These are phyloP conservation scores for Aspergillus piperis DNA, from an alignment of 2,329 filamentous ascomycete species.

Conservation along the genomic window DNA sequence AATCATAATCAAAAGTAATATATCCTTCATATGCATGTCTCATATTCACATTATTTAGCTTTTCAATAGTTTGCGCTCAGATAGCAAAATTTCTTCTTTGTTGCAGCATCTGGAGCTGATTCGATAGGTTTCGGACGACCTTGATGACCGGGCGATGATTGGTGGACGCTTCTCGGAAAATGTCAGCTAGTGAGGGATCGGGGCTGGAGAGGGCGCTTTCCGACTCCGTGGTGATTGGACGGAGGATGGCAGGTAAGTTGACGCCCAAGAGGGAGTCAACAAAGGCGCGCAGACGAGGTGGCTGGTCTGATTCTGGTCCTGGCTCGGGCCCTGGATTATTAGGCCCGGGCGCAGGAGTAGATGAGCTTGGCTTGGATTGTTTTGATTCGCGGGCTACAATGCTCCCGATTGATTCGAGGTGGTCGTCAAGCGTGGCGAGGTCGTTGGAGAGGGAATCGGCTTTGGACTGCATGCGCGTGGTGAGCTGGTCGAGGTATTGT, in stretches of 20 bases:
- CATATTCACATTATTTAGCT: not conserved
- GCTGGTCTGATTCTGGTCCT: not conserved
- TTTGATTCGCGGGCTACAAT: slow-evolving; percentile 30
- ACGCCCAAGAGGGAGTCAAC: slow-evolving; percentile 9
- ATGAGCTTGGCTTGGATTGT: not conserved
- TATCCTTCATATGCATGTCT: not conserved
- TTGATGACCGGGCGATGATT: slow-evolving; percentile 33
- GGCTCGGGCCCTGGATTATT: not conserved
- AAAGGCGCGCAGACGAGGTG: slow-evolving; percentile 6
- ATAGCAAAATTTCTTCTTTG: slow-evolving; percentile 6
- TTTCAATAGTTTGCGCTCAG: not conserved
- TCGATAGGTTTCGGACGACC: slow-evolving; percentile 28
- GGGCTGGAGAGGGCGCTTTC: not conserved
- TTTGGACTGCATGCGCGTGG: slow-evolving; percentile 35
- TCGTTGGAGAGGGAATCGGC: slow-evolving; percentile 32
- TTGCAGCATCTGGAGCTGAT: slow-evolving; percentile 25
- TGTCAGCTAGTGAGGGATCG: slow-evolving; percentile 12
- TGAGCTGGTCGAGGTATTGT: slow-evolving; percentile 37
- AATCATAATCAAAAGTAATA: too few species aligned
- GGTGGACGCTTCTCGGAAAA: slow-evolving; percentile 27
- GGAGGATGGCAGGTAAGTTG: slow-evolving; percentile 11
- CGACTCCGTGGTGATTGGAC: not conserved
- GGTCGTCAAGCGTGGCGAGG: slow-evolving; percentile 37
- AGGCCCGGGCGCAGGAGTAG: not conserved
- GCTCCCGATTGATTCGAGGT: slow-evolving; percentile 36